Evolutionary conservation across 2,329 filamentous ascomycete species (phyloP), one percentile per base, ranked within the genome.

Genomic region (Cladosporium sphaerospermum): DNA sequence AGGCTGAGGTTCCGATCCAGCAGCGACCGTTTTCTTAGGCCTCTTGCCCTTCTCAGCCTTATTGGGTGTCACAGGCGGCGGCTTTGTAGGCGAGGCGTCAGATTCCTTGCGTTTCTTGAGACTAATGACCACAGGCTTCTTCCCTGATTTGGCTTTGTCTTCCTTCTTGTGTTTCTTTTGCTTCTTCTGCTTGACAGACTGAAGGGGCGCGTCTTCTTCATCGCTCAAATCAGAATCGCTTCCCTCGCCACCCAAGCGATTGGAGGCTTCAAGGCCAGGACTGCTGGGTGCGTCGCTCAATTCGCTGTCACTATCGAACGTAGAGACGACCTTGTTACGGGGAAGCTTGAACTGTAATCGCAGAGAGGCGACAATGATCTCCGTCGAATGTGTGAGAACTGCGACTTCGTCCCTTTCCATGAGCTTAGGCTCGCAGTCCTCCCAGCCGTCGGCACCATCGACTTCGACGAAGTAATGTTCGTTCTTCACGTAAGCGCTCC

Each of bases 351-450:
- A 90, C 11, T 71, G 73, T 57, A 91, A 83, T 43, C 78, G 75
- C 3, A 91, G 80, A 55, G 83, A 82, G 53, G 86, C 86, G 65
- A 91, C 85, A 64, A 87, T 83, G 37, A 91, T 75, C n/a, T 76
- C 72, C 58, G 82, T 82, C 34, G 84, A 82, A 61, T 84, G 83
- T 44, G 78, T 76, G 16, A 92, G 70, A 3, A 78, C 74, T 9
- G 84, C 78, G 28, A 76, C 73, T 14, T 76, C 75, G 34, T 78
- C 75, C 53, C 78, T 34, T 11, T 45, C 44, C 14, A 53, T 16
- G 16, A 45, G 50, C 37, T 46, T 45, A 8, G 50, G 50, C 28
- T 45, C 50, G 32, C 42, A 40, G 31, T 53, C 42, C 33, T 51
- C 48, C 48, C 48, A 51, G n/a, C 19, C 36, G 8, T 51, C 48